These are phyloP conservation scores for Trametes polyzona DNA, from an alignment of 1,284 basidiomycete species.

Conservation along the genomic window DNA sequence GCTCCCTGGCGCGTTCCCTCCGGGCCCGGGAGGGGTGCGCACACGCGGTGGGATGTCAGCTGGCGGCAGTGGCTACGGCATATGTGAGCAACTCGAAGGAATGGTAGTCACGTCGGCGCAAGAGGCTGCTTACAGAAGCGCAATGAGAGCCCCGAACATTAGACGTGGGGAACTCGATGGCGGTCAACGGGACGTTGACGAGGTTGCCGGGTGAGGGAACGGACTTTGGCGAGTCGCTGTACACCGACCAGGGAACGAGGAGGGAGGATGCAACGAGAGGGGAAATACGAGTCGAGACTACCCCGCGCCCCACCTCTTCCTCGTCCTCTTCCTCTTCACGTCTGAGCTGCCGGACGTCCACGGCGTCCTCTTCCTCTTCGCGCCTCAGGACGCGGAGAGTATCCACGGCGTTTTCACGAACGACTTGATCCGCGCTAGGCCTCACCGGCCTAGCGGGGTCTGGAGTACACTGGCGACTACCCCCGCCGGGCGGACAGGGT, in stretches of 20 bases:
- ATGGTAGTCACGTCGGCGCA: not conserved
- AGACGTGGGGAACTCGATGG: too few species aligned
- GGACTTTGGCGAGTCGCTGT: too few species aligned
- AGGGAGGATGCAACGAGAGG: too few species aligned
- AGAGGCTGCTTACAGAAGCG: not conserved
- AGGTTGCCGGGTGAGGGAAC: too few species aligned
- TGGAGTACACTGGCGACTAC: constrained; percentile 5
- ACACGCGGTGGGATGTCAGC: not conserved
- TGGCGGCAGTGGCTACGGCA: not conserved
- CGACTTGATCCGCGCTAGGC: not conserved
- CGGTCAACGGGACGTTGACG: too few species aligned
- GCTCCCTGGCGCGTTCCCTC: not conserved
- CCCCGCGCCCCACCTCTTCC: not conserved
- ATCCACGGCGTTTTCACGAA: not conserved
- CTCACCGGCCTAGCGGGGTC: not conserved
- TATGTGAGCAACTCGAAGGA: not conserved
- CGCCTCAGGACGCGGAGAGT: not conserved
- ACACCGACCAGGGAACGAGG: not conserved
- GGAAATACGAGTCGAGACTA: not conserved
- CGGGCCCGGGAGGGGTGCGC: not conserved
- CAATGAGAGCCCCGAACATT: too few species aligned
- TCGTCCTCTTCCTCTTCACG: not conserved
- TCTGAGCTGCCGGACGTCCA: not conserved
- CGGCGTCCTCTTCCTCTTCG: not conserved
- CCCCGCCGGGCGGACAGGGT: not conserved